Percentiles rank a stretch among this genome's conserved stretches.
phyloP scores from a whole-genome alignment of 768 basidiomycete species.

The Agrocybe pediades region DNA sequence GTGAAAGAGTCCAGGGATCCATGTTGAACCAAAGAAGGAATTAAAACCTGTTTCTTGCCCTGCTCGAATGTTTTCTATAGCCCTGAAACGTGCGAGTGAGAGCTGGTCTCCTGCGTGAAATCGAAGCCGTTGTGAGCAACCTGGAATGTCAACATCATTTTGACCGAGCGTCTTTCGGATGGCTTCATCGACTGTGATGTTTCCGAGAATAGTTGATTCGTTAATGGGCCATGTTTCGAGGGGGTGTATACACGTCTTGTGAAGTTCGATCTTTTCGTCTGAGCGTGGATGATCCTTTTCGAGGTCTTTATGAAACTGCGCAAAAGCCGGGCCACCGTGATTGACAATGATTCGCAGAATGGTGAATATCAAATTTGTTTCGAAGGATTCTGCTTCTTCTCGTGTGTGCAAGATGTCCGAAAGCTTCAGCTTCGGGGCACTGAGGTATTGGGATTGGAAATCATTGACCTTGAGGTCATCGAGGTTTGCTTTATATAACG shows the following conservation, averaged over 20 bases:
- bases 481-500: slow-evolving; percentile 23
- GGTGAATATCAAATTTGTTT: slow-evolving; percentile 19
- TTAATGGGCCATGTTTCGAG: slow-evolving; percentile 37
- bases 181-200: slow-evolving; percentile 30
- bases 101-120: slow-evolving; percentile 37
- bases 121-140: slow-evolving; percentile 4
- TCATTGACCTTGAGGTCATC: slow-evolving; percentile 26
- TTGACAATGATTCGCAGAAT: slow-evolving; percentile 32
- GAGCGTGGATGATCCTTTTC: slow-evolving; percentile 17
- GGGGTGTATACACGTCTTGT: slow-evolving; percentile 29
- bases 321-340: slow-evolving; percentile 30
- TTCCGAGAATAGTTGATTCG: slow-evolving; percentile 33
- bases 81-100: slow-evolving; percentile 31
- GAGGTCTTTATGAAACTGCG: slow-evolving; percentile 22
- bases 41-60: slow-evolving; percentile 29
- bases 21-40: slow-evolving; percentile 24
- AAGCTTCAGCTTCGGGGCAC: slow-evolving; percentile 23
- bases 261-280: slow-evolving; percentile 24
- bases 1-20: too few species aligned
- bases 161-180: slow-evolving; percentile 27
- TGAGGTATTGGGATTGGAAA: slow-evolving; percentile 17
- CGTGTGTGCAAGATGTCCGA: slow-evolving; percentile 26
- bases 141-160: slow-evolving; percentile 11
- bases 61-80: slow-evolving; percentile 28
- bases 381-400: slow-evolving; percentile 17